These are phyloP conservation scores for Saccharum officinarum DNA, from an alignment of 176 grass and related monocot genomes.

Conservation along the genomic window DNA sequence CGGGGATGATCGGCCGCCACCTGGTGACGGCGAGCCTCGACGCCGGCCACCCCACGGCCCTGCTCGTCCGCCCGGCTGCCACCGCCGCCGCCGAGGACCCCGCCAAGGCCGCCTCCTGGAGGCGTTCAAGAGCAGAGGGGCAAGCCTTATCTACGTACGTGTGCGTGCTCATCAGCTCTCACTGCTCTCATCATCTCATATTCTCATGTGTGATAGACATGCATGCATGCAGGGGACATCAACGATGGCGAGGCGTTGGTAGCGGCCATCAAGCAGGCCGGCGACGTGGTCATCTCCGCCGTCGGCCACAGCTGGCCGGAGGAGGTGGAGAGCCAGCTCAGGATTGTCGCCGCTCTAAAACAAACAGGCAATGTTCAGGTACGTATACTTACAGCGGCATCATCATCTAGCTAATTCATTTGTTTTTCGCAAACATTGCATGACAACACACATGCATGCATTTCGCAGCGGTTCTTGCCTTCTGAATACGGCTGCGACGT, in stretches of 20 bases:
- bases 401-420: no score
- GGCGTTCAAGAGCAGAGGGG: conserved; percentile 12
- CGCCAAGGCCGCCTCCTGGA: conserved; percentile 23
- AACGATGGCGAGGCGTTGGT: conserved; percentile 38
- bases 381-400: neutral
- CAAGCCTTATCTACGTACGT: conserved; percentile 15
- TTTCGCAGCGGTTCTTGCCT: neutral
- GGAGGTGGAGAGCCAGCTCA: neutral
- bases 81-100: neutral
- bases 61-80: conserved; percentile 12
- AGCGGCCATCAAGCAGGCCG: conserved; percentile 36
- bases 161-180: neutral
- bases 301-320: conserved; percentile 14
- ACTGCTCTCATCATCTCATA: neutral
- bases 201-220: neutral
- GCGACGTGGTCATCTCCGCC: conserved; percentile 47
- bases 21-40: conserved; percentile 30
- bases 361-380: no score
- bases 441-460: no score
- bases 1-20: conserved; percentile 38
- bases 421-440: no score
- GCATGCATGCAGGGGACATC: conserved; percentile 34
- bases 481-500: conserved; percentile 20
- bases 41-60: conserved; percentile 33
- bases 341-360: neutral